A percentile compares a stretch with the other conserved stretches of the same genome.
Evolutionary conservation across 495 filamentous ascomycete genomes (phyloP).

Genomic region (Aspergillus steynii): DNA sequence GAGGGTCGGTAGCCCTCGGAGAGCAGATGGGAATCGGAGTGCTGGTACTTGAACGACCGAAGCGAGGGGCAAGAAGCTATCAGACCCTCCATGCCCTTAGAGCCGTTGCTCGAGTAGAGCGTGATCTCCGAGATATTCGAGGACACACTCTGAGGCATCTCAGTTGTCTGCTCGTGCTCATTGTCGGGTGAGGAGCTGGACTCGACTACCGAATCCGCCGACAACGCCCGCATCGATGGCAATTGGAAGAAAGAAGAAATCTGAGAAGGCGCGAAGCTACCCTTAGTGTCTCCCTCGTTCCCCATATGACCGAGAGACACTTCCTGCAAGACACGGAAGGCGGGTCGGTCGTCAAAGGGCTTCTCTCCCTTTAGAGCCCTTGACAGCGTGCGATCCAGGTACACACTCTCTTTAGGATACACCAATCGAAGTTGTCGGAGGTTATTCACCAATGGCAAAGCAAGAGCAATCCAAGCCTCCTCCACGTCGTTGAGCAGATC

Average conservation of each 20-base stretch:
- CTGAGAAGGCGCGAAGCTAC: conserved; percentile 19
- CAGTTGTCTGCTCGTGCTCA: conserved; percentile 1
- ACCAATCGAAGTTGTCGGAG: conserved; percentile 26
- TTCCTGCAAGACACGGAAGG: conserved; percentile 21
- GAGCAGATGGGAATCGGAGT: conserved; percentile 31
- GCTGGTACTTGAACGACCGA: conserved; percentile 39
- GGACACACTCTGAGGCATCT: background rate
- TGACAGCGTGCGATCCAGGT: conserved; percentile 25
- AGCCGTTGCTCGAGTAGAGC: conserved; percentile 31
- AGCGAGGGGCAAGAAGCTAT: conserved; percentile 27
- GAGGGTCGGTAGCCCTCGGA: conserved; percentile 32
- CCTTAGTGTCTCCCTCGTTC: conserved; percentile 16
- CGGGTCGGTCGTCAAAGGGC: conserved; percentile 19
- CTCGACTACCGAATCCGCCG: conserved; percentile 33
- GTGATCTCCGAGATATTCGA: conserved; percentile 31
- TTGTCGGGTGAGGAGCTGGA: conserved; percentile 8
- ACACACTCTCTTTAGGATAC: conserved; percentile 21
- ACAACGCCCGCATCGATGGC: conserved; percentile 28
- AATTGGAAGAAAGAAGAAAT: conserved; percentile 32
- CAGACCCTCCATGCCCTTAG: conserved; percentile 28
- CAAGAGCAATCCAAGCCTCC: conserved; percentile 36
- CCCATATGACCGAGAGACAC: conserved; percentile 26
- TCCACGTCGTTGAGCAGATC: conserved; percentile 23
- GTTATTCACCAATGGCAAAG: conserved; percentile 30
- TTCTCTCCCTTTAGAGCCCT: conserved; percentile 22